Conservation (phyloP, 352 stramenopile genomes). For the Discostella stelligera region DNA sequence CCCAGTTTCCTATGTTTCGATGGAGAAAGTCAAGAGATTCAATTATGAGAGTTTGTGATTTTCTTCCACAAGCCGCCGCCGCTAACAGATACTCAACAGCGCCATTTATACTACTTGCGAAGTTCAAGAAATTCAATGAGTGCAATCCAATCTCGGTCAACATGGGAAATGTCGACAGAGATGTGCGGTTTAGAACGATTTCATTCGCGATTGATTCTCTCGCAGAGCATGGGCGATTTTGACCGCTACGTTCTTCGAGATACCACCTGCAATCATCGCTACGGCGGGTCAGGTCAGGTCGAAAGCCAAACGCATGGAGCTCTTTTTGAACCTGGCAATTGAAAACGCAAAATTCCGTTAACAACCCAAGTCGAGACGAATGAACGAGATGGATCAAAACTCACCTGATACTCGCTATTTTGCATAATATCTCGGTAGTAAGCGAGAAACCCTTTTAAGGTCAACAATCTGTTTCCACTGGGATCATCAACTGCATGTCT, state of each 20-base stretch:
- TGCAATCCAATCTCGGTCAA: slow-evolving; percentile 61
- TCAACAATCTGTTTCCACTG: slow-evolving; percentile 57
- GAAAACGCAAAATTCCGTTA: slow-evolving; percentile 17
- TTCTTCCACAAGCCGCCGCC: slow-evolving; percentile 45
- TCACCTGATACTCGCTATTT: slow-evolving; percentile 66
- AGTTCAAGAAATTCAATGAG: slow-evolving; percentile 57
- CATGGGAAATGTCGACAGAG: slow-evolving; percentile 27
- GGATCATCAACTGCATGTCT: slow-evolving; percentile 63
- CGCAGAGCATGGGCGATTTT: slow-evolving; percentile 29
- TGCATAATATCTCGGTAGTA: slow-evolving; percentile 80
- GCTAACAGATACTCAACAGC: slow-evolving; percentile 73
- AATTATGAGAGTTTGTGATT: slow-evolving; percentile 57
- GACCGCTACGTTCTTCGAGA: slow-evolving; percentile 30
- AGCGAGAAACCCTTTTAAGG: slow-evolving; percentile 78
- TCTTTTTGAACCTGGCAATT: slow-evolving; percentile 60
- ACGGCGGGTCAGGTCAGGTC: slow-evolving; percentile 73
- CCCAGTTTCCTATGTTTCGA: slow-evolving; percentile 50
- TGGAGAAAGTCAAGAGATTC: slow-evolving; percentile 52
- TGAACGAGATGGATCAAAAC: slow-evolving; percentile 13
- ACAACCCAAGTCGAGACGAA: not conserved
- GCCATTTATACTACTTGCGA: slow-evolving; percentile 47
- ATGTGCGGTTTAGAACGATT: slow-evolving; percentile 44
- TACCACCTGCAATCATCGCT: slow-evolving; percentile 48
- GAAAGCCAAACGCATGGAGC: slow-evolving; percentile 78
- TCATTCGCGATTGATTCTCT: slow-evolving; percentile 75